Base-by-base conservation (phyloP, 306 rosid species). In the Sesbania bispinosa region DNA sequence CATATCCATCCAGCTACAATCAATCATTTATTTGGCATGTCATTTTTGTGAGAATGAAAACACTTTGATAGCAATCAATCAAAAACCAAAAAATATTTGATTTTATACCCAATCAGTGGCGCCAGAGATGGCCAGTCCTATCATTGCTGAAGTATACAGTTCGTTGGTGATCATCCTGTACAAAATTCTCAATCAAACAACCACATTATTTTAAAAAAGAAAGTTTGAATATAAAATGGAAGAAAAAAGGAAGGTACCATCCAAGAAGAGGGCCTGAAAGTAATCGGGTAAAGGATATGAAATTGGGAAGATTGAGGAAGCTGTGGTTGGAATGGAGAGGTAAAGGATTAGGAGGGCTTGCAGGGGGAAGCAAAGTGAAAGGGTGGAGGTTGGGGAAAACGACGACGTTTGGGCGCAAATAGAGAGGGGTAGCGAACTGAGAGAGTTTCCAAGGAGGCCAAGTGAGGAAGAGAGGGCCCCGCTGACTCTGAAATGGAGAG, bases 71-170 rank as follows among this genome's bases (percentile, higher is more conserved):
- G n/a, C n/a, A n/a, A n/a, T n/a, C n/a, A n/a, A n/a, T n/a, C n/a
- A n/a, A n/a, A n/a, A n/a, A n/a, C n/a, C n/a, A n/a, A n/a, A n/a
- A n/a, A n/a, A n/a, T n/a, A n/a, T n/a, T n/a, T n/a, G n/a, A n/a
- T n/a, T n/a, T n/a, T n/a, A n/a, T 83, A 90, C 98, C 98, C 98
- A 94, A 76, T 94, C 98, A 64, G 85, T 74, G 38, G 75, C 92
- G 3, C 97, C 98, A 69, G 98, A 89, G 48, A 94, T 52, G 6
- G 89, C 95, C 73, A 94, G 82, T 18, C 96, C 98, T 42, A 85
- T 47, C 86, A 90, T 83, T n/a, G 98, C 94, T 4, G 82, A 69
- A 72, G 86, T 69, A 68, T 94, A 94, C 84, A 85, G 51, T 35
- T 89, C 92, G 35, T 90, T 94, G n/a, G 75, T 53, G 66, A 94